Evolutionary conservation across 108 stramenopile genomes (phyloP), one percentile per base, ranked within the genome.

Genomic region (Poteriospumella lacustris): DNA sequence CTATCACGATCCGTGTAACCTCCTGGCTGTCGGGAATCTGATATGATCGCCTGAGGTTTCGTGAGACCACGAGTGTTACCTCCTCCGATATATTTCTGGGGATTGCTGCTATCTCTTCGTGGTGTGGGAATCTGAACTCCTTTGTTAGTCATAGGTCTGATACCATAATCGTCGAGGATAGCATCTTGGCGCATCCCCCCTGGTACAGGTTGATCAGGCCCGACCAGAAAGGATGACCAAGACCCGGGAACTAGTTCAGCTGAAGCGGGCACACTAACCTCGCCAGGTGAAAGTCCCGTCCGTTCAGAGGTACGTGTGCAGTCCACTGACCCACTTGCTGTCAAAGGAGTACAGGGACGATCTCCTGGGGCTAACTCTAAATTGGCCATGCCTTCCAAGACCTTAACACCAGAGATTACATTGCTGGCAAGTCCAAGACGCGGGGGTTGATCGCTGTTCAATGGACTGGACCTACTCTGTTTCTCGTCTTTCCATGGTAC

Each of bases 71-170:
- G 47, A 52, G 47, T 52, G 47, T 52, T 52, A 52, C 47, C 47
- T 52, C 47, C 47, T 52, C 47, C 47, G 47, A 52, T 52, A 52
- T 52, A 52, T 52, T 52, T 52, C 47, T 52, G 47, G 47, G 47
- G 47, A 52, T 52, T 52, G 47, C 47, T 52, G 47, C 47, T 52
- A 52, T 52, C 47, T 52, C 47, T 52, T 52, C 47, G 47, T 52
- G 47, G 47, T 52, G 47, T 52, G 47, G 47, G 47, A 52, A 52
- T 52, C 47, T 52, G 47, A 52, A 52, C 47, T 52, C 47, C 47
- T 52, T 52, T 52, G 47, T 52, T 52, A 52, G 47, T 52, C 47
- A 52, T 52, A 52, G 47, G 47, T 52, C 47, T 52, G 47, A 52
- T 52, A 52, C 47, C 47, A 52, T 52, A 52, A 52, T 52, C 47